These are phyloP conservation scores for Penicillium palitans DNA, from an alignment of 2,329 filamentous ascomycete genomes.

Conservation along the genomic window DNA sequence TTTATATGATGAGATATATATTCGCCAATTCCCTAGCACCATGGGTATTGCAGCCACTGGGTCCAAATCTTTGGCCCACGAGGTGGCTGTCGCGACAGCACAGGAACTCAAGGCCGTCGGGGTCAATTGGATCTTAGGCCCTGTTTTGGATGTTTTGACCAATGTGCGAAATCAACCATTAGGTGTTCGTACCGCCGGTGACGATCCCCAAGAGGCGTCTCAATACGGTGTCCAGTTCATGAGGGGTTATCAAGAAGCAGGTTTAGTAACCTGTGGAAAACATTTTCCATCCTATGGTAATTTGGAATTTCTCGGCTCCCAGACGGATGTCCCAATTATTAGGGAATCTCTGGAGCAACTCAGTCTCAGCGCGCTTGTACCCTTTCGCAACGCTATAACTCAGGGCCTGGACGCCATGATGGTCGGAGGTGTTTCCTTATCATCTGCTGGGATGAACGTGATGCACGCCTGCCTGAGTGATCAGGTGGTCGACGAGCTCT, in stretches of 20 bases:
- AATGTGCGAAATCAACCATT: slow-evolving; percentile 89
- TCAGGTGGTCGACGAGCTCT: slow-evolving; percentile 85
- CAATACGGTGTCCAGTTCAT: slow-evolving; percentile 88
- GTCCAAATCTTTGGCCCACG: slow-evolving; percentile 78
- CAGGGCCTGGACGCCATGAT: slow-evolving; percentile 92
- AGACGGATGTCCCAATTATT: slow-evolving; percentile 89
- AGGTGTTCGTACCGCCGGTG: slow-evolving; percentile 83
- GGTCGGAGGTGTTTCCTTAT: slow-evolving; percentile 90
- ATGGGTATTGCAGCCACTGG: slow-evolving; percentile 97
- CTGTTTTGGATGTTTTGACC: slow-evolving; percentile 88
- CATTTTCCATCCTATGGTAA: slow-evolving; percentile 97
- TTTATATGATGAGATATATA: slow-evolving; percentile 91
- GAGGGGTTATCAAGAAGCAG: slow-evolving; percentile 89
- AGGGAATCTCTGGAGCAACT: slow-evolving; percentile 92
- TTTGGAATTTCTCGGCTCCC: slow-evolving; percentile 87
- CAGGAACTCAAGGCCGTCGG: slow-evolving; percentile 90
- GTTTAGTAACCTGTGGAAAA: slow-evolving; percentile 86
- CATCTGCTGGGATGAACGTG: slow-evolving; percentile 86
- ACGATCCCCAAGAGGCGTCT: slow-evolving; percentile 93
- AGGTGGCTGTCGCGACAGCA: slow-evolving; percentile 88
- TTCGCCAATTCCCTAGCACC: slow-evolving; percentile 93
- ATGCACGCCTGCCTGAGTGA: slow-evolving; percentile 94
- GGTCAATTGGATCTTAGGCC: slow-evolving; percentile 93
- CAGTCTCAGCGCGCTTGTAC: slow-evolving; percentile 85
- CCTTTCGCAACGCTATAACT: slow-evolving; percentile 85